These are phyloP conservation scores for Volvox carteri DNA, from an alignment of 163 green algal species.

Conservation along the genomic window DNA sequence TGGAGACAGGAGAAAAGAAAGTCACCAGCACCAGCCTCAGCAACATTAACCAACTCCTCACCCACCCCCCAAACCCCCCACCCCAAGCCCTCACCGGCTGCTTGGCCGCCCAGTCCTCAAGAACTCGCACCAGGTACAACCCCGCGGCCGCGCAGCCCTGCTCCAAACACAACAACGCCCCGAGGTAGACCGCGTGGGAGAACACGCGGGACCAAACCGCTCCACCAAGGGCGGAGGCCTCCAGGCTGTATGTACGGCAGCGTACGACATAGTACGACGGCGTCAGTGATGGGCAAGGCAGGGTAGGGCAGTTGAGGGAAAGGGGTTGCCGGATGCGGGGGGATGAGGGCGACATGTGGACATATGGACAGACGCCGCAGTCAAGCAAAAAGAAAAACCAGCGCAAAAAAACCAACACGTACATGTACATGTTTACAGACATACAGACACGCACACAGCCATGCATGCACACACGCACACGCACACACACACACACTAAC, in stretches of 20 bases:
- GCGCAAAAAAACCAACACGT: not conserved
- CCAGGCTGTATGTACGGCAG: conserved; percentile 9
- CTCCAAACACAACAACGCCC: conserved; percentile 29
- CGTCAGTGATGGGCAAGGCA: not conserved
- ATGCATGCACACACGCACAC: not conserved
- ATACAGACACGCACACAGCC: not conserved
- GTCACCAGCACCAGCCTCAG: too few species aligned
- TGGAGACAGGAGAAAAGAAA: too few species aligned
- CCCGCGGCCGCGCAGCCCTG: conserved; percentile 17
- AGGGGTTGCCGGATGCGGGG: not conserved
- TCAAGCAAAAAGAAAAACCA: not conserved
- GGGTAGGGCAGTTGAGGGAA: not conserved
- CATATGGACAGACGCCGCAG: too few species aligned
- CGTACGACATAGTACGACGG: not conserved
- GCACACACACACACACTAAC: not conserved
- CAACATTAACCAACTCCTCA: too few species aligned
- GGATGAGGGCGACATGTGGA: not conserved
- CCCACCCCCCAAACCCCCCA: not conserved
- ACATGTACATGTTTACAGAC: not conserved
- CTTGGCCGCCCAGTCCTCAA: conserved; percentile 6
- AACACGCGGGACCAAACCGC: conserved; percentile 13
- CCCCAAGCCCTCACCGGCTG: not conserved
- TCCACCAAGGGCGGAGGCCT: not conserved
- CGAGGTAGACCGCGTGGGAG: not conserved
- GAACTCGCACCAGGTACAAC: conserved; percentile 34